phyloP scores from a whole-genome alignment of 1,139 yeast species.

The Pichia sp. region DNA sequence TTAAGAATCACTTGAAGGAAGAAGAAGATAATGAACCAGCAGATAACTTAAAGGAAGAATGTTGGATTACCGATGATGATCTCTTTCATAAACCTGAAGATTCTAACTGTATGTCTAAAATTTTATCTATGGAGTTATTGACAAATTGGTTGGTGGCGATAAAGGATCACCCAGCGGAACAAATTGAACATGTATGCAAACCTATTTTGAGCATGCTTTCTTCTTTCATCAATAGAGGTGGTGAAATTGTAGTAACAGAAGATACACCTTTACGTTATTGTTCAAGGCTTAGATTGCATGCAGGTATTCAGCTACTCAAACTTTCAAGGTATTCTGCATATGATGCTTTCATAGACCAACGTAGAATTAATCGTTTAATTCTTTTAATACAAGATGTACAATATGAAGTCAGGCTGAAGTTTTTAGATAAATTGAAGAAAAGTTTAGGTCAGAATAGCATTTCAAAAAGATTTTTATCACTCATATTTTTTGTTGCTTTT shows the following conservation, averaged over 20 bases:
- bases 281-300: conserved; percentile 57
- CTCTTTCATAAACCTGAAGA: conserved; percentile 32
- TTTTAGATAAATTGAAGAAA: conserved; percentile 48
- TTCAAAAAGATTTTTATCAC: conserved; percentile 60
- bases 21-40: conserved; percentile 21
- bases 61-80: conserved; percentile 48
- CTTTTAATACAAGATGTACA: conserved; percentile 65
- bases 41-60: too few species aligned
- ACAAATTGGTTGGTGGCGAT: conserved; percentile 46
- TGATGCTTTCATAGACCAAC: conserved; percentile 47
- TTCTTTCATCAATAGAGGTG: conserved; percentile 68
- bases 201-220: conserved; percentile 64
- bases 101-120: conserved; percentile 38
- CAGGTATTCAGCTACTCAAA: conserved; percentile 62
- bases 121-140: conserved; percentile 53
- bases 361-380: conserved; percentile 47
- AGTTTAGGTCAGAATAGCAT: conserved; percentile 47
- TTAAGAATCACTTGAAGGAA: conserved; percentile 38
- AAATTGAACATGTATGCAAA: conserved; percentile 38
- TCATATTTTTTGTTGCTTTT: conserved; percentile 68
- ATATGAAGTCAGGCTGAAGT: conserved; percentile 47
- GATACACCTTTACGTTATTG: conserved; percentile 59
- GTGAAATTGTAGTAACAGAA: conserved; percentile 62
- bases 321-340: conserved; percentile 53
- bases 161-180: conserved; percentile 34